Conservation (phyloP, 2,329 filamentous ascomycete species). For the Fusarium floridanum region DNA sequence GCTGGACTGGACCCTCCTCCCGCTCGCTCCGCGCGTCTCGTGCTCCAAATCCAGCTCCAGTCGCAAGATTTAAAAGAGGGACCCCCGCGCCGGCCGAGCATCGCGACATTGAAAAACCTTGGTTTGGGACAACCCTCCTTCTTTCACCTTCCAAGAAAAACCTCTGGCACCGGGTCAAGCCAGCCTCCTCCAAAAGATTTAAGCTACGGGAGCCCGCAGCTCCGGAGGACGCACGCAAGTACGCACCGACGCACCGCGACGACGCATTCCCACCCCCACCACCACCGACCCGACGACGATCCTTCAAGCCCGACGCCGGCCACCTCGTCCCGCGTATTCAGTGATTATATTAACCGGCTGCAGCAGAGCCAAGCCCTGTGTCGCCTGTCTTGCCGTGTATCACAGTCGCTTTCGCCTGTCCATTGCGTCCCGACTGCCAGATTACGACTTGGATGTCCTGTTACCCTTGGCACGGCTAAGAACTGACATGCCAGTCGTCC, state of each 20-base stretch:
- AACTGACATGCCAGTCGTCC: constrained; percentile 45
- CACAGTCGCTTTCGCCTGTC: constrained; percentile 20
- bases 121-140: constrained; percentile 20
- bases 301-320: constrained; percentile 26
- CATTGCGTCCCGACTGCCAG: constrained; percentile 28
- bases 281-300: constrained; percentile 34
- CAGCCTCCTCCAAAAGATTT: constrained; percentile 40
- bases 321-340: constrained; percentile 25
- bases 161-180: constrained; percentile 36
- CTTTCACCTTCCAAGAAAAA: constrained; percentile 43
- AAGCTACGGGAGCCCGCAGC: constrained; percentile 38
- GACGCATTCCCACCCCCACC: constrained; percentile 21
- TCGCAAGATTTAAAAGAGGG: constrained; percentile 30
- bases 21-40: constrained; percentile 19
- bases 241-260: constrained; percentile 10
- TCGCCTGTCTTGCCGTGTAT: constrained; percentile 10
- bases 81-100: constrained; percentile 36
- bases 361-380: constrained; percentile 35
- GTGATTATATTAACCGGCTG: constrained; percentile 24
- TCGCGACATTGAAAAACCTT: constrained; percentile 35
- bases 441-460: constrained; percentile 18
- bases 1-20: constrained; percentile 20
- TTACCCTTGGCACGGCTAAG: constrained; percentile 36
- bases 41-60: constrained; percentile 2
- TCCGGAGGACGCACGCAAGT: constrained; percentile 6